Percentiles rank a stretch among this genome's conserved stretches.
phyloP scores from a whole-genome alignment of 352 stramenopile genomes.

The Phytophthora tubulina region DNA sequence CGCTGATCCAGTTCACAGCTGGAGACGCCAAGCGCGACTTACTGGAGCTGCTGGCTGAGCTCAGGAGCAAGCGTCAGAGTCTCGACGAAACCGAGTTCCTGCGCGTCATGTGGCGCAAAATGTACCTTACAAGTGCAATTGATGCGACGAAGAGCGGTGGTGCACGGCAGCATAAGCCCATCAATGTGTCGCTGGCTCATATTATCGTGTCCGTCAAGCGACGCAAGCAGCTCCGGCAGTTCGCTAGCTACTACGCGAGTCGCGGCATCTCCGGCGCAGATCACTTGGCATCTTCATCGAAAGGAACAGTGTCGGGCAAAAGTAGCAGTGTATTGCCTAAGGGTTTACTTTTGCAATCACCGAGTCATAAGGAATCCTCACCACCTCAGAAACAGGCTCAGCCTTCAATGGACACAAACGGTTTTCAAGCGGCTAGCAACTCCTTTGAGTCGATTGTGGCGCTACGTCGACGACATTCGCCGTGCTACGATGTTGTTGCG shows the following conservation, averaged over 20 bases:
- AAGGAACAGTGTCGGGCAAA: background rate
- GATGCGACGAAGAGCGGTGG: conserved; percentile 36
- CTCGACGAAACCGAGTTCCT: conserved; percentile 75
- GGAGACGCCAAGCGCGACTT: conserved; percentile 67
- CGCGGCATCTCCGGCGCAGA: conserved; percentile 72
- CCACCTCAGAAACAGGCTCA: background rate
- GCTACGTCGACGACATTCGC: conserved; percentile 29
- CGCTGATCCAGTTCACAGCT: conserved; percentile 66
- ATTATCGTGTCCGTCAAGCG: conserved; percentile 82
- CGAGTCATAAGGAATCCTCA: conserved; percentile 2
- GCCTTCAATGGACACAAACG: background rate
- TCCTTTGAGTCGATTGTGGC: conserved; percentile 21
- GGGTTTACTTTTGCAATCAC: conserved; percentile 1
- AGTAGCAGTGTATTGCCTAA: background rate
- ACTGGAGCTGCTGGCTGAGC: conserved; percentile 61
- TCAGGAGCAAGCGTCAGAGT: conserved; percentile 48
- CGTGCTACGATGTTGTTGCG: conserved; percentile 44
- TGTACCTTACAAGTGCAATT: conserved; percentile 65
- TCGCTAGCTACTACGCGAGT: conserved; percentile 73
- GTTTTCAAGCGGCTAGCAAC: background rate
- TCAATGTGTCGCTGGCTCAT: conserved; percentile 72
- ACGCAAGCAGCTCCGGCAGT: conserved; percentile 69
- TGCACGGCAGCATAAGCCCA: conserved; percentile 19
- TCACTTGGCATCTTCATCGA: conserved; percentile 41
- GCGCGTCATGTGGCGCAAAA: conserved; percentile 68